A percentile compares a stretch with the other conserved stretches of the same genome.
phyloP scores from a whole-genome alignment of 768 basidiomycete genomes.

The Podaxis carcinomalis region DNA sequence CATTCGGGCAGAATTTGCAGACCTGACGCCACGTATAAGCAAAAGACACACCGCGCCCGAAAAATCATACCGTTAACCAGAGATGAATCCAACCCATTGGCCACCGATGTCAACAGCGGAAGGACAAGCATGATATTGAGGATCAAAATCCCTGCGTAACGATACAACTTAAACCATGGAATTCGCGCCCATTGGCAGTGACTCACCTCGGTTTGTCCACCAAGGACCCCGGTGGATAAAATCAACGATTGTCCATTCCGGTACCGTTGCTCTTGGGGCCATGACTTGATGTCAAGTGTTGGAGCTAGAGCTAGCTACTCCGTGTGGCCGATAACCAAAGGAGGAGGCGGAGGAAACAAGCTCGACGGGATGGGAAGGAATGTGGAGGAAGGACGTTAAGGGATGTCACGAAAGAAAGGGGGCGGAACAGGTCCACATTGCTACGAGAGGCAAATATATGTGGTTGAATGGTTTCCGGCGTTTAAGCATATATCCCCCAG shows the following conservation, averaged over 20 bases:
- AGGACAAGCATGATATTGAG: conserved; percentile 57
- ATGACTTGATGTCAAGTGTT: conserved; percentile 10
- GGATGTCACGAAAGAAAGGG: not conserved
- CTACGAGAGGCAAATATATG: not conserved
- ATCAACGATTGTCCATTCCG: conserved; percentile 53
- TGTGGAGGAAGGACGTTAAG: not conserved
- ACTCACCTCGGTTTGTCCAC: conserved; percentile 58
- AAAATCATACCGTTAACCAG: conserved; percentile 43
- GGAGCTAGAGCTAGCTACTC: not conserved
- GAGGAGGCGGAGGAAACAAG: not conserved
- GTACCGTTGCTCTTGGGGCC: conserved; percentile 22
- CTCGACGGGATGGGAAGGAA: not conserved
- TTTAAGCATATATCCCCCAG: conserved; percentile 3
- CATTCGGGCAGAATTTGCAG: conserved; percentile 66
- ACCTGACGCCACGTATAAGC: conserved; percentile 30
- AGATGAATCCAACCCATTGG: conserved; percentile 70
- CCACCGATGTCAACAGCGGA: conserved; percentile 60
- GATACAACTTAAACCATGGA: not conserved
- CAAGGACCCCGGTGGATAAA: conserved; percentile 56
- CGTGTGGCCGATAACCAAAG: not conserved
- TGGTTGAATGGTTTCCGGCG: conserved; percentile 3
- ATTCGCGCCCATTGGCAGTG: not conserved
- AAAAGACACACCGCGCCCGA: not conserved
- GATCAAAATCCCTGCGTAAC: conserved; percentile 44
- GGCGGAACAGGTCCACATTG: not conserved